A percentile compares a stretch with the other conserved stretches of the same genome.
Conservation (phyloP, 768 basidiomycete genomes). For the Cystobasidium tubakii region DNA sequence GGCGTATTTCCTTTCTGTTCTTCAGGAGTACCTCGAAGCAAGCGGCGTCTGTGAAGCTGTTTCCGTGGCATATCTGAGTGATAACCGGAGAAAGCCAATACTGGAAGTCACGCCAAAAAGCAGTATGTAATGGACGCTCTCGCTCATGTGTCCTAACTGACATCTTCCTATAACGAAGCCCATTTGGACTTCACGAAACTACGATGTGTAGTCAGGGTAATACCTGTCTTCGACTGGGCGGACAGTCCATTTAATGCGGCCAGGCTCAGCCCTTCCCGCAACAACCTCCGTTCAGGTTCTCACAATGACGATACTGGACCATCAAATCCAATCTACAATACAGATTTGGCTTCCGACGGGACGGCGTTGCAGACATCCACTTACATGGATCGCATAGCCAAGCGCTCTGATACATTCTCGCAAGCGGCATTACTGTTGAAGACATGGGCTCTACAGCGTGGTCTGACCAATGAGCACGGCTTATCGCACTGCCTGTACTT, state of each 20-base stretch:
- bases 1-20: slow-evolving; percentile 75
- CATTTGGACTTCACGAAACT: slow-evolving; percentile 53
- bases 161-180: slow-evolving; percentile 53
- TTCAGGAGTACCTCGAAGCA: slow-evolving; percentile 56
- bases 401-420: slow-evolving; percentile 57
- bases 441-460: slow-evolving; percentile 73
- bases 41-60: slow-evolving; percentile 26
- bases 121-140: not conserved
- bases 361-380: slow-evolving; percentile 54
- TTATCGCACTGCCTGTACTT: not conserved
- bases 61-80: slow-evolving; percentile 57
- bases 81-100: slow-evolving; percentile 63
- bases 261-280: slow-evolving; percentile 49
- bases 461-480: slow-evolving; percentile 37
- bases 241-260: slow-evolving; percentile 11
- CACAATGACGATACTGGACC: slow-evolving; percentile 35
- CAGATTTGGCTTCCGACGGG: slow-evolving; percentile 57
- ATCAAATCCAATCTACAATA: slow-evolving; percentile 76
- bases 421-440: slow-evolving; percentile 74
- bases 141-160: slow-evolving; percentile 49
- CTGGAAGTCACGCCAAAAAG: slow-evolving; percentile 59
- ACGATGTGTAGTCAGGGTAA: slow-evolving; percentile 60
- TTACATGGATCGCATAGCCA: slow-evolving; percentile 56
- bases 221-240: slow-evolving; percentile 60
- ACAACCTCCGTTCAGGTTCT: slow-evolving; percentile 58